phyloP scores from a whole-genome alignment of 2,329 filamentous ascomycete genomes.

The Penicillium hesseltinei region DNA sequence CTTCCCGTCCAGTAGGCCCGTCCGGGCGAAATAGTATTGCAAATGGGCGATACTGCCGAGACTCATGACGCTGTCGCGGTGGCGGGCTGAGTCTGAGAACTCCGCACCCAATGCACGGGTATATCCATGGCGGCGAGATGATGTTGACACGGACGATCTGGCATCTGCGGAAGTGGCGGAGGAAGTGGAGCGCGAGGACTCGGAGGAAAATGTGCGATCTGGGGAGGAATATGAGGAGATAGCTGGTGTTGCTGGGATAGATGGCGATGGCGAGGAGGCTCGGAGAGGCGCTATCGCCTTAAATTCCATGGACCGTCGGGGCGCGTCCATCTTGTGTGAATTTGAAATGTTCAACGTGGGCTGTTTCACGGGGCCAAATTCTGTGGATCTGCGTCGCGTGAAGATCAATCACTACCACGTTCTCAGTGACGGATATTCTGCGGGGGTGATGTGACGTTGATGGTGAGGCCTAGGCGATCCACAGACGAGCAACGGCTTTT shows the following conservation, averaged over 20 bases:
- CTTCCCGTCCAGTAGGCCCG: constrained; percentile 88
- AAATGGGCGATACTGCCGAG: constrained; percentile 94
- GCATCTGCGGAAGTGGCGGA: constrained; percentile 45
- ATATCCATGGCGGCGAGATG: constrained; percentile 69
- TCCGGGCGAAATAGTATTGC: constrained; percentile 97
- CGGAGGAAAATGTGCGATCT: constrained; percentile 46
- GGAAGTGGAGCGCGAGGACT: constrained; percentile 46
- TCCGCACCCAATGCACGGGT: constrained; percentile 82
- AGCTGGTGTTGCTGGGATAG: constrained; percentile 43
- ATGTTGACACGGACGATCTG: constrained; percentile 43
- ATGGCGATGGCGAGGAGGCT: constrained; percentile 42
- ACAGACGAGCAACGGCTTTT: constrained; percentile 4
- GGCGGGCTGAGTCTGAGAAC: constrained; percentile 86
- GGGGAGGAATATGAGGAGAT: constrained; percentile 46
- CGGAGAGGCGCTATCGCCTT: constrained; percentile 27
- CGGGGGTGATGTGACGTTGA: neutral
- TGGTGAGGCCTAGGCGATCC: neutral
- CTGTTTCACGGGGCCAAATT: neutral
- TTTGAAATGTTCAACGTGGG: constrained; percentile 11
- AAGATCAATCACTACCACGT: constrained; percentile 3
- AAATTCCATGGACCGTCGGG: constrained; percentile 14
- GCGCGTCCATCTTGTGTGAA: constrained; percentile 30
- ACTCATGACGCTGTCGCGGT: constrained; percentile 92
- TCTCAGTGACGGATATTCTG: neutral
- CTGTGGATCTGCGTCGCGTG: constrained; percentile 1